phyloP scores from a whole-genome alignment of 176 grass and related monocot species.

The Triticum monococcum region DNA sequence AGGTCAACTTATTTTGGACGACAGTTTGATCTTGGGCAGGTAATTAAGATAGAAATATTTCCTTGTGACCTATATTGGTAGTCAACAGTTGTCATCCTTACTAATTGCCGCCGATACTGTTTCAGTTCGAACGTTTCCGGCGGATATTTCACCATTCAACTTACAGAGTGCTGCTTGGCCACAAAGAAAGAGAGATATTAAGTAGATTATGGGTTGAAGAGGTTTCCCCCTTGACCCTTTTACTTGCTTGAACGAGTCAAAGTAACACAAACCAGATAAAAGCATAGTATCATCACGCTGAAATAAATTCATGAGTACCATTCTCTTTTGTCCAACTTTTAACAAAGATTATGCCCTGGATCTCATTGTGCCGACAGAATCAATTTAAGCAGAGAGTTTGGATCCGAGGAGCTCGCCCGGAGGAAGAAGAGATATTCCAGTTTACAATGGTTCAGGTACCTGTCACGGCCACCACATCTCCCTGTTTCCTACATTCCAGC shows the following conservation, averaged over 20 bases:
- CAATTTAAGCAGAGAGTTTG: conserved; percentile 7
- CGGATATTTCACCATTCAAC: conserved; percentile 89
- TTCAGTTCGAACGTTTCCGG: conserved; percentile 87
- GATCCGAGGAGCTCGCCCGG: conserved; percentile 56
- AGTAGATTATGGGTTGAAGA: conserved; percentile 92
- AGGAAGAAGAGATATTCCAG: conserved; percentile 88
- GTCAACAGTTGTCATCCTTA: background rate
- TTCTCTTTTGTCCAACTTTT: background rate
- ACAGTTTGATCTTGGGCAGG: conserved; percentile 90
- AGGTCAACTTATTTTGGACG: conserved; percentile 91
- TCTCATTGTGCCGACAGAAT: background rate
- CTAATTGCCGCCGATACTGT: conserved; percentile 1
- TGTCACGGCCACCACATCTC: conserved; percentile 12
- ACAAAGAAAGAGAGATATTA: conserved; percentile 80
- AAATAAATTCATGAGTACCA: background rate
- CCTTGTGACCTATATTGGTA: background rate
- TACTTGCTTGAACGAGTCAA: background rate
- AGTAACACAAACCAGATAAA: background rate
- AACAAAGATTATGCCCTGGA: rapidly evolving
- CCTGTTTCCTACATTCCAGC: background rate
- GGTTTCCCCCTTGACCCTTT: conserved; percentile 25
- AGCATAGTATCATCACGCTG: background rate
- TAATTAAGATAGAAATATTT: conserved; percentile 15
- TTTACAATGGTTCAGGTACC: conserved; percentile 94
- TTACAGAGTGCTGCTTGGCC: conserved; percentile 71